Evolutionary conservation across 2,329 filamentous ascomycete genomes (phyloP).

Genomic region (Graphiopsis chlorocephala): DNA sequence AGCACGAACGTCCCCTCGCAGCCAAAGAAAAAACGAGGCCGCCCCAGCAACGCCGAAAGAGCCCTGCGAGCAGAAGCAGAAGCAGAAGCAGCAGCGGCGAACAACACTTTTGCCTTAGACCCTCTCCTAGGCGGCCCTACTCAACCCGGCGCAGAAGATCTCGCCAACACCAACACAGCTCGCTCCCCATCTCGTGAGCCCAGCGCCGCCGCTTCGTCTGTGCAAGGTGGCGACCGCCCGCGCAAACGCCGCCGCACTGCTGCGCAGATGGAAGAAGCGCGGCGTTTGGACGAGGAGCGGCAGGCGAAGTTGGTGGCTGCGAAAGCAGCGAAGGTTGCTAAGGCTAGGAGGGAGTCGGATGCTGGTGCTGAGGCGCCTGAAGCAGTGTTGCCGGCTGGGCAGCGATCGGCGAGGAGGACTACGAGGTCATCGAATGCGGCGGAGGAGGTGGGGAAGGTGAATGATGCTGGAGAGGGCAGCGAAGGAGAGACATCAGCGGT

Average conservation of each 20-base stretch:
- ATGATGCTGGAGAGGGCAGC: background rate
- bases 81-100: background rate
- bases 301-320: background rate
- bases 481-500: background rate
- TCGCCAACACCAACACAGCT: background rate
- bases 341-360: background rate
- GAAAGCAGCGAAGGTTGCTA: background rate
- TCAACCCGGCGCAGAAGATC: background rate
- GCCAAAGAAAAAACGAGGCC: constrained; percentile 2
- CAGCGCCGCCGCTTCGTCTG: background rate
- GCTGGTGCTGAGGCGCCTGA: background rate
- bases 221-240: background rate
- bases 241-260: constrained; percentile 8
- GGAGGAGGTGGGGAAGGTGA: background rate
- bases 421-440: background rate
- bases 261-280: constrained; percentile 12
- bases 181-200: background rate
- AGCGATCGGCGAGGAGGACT: background rate
- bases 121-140: background rate
- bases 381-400: background rate
- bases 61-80: background rate
- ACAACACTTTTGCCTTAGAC: background rate
- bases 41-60: constrained; percentile 8
- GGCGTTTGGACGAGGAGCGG: constrained; percentile 1
- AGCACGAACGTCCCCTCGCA: background rate